Base-by-base conservation (phyloP, 495 filamentous ascomycete species). In the Penicillium crystallinum region DNA sequence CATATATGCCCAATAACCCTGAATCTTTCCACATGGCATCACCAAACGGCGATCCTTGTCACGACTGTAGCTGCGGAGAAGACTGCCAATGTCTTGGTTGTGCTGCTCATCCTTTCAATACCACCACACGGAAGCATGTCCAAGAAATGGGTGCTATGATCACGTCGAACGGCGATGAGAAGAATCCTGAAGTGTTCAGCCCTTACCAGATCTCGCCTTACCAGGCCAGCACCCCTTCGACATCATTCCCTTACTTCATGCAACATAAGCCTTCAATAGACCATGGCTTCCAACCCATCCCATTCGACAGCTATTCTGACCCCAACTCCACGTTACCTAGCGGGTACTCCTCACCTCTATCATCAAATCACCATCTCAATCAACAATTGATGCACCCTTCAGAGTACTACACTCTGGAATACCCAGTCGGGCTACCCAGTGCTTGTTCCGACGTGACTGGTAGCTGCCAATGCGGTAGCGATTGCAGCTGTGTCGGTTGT, bases 1-100 rank as follows among this genome's bases (percentile, higher is more conserved):
- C 59, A 21, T 55, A 57, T n/a, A 27, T 43, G 7, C 36, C 22
- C 22, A 48, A 56, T 8, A 27, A 51, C 10, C 18, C 57, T 7
- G 58, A 58, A 7, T 22, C 55, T n/a, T 27, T 49, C n/a, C 47
- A 59, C 44, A 33, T 27, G 0, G 15, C 57, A n/a, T 34, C 54
- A 21, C 19, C 56, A 21, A 45, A 47, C 5, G 46, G 44, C 12
- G 62, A 68, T 6, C 12, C 62, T 10, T 67, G 63, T 25, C 74
- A 86, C 52, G 67, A 81, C 43, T 85, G 88, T 66, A 60, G 69
- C 57, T 85, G 90, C 63, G 81, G 90, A 54, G 73, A 84, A 42
- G 72, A 72, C 0, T 91, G 87, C 57, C 70, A 85, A 51, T 91
- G 87, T 56, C 58, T 88, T 21, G 85, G 81, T 18, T 91, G 87